Evolutionary conservation across 108 stramenopile species (phyloP).

Genomic region (Nitzschia inconspicua): DNA sequence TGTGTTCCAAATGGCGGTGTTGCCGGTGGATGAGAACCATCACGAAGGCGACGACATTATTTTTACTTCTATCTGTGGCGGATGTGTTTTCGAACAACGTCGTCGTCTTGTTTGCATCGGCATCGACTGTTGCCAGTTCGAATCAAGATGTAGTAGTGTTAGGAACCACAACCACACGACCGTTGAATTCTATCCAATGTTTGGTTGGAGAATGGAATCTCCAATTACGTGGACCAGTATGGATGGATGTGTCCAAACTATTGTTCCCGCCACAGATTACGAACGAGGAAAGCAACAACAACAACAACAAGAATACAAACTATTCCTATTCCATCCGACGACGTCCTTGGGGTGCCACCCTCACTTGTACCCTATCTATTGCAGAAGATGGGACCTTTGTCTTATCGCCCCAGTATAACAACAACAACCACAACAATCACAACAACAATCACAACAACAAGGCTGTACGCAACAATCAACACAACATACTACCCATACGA

Average conservation of each 20-base stretch:
- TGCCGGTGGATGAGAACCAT: no score
- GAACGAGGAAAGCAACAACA: not conserved
- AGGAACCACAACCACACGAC: no score
- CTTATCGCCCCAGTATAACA: slow-evolving; percentile 15
- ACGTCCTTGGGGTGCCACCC: slow-evolving; percentile 5
- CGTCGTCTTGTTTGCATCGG: no score
- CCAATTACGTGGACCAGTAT: slow-evolving; percentile 7
- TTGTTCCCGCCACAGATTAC: not conserved
- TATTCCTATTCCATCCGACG: slow-evolving; percentile 7
- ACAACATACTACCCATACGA: slow-evolving; percentile 18
- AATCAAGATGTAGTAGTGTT: no score
- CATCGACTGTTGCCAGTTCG: no score
- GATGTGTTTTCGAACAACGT: no score
- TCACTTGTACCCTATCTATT: slow-evolving; percentile 30
- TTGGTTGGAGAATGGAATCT: slow-evolving; percentile 24
- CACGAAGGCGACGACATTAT: no score
- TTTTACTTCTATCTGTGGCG: no score
- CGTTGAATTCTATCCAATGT: slow-evolving; percentile 6
- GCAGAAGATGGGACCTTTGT: slow-evolving; percentile 41
- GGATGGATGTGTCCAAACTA: slow-evolving; percentile 10
- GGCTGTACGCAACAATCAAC: not conserved
- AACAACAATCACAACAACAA: not conserved
- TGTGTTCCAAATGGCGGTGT: no score
- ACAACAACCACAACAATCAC: not conserved
- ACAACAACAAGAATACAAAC: not conserved